These are phyloP conservation scores for Eucalyptus pumila DNA, from an alignment of 345 rosid genomes.

Conservation along the genomic window DNA sequence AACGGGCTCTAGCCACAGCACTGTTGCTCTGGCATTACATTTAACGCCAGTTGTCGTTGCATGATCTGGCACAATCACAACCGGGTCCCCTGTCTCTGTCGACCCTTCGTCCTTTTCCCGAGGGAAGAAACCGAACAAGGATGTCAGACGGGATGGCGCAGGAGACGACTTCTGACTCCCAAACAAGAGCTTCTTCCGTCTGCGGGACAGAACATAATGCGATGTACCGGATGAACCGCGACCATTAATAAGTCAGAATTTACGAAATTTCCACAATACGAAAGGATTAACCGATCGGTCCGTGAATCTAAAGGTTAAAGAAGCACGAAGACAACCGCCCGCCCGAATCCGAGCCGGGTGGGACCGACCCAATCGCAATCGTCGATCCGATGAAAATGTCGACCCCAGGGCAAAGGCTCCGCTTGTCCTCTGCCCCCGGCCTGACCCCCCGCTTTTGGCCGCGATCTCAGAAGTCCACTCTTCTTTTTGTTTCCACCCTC, in stretches of 20 bases:
- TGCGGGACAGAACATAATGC: not conserved
- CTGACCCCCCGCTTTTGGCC: constrained; percentile 10
- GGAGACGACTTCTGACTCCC: not conserved
- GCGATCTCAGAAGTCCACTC: constrained; percentile 39
- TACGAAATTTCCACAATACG: too few species aligned
- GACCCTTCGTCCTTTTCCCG: not conserved
- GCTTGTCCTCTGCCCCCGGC: constrained; percentile 16
- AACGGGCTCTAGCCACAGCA: not conserved
- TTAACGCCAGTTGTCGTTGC: not conserved
- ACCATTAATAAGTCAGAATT: too few species aligned
- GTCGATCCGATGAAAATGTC: too few species aligned
- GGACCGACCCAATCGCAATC: not conserved
- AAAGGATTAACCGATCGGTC: not conserved
- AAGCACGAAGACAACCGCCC: not conserved
- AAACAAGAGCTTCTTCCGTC: not conserved
- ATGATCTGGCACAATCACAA: not conserved
- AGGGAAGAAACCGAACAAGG: not conserved
- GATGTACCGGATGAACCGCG: not conserved
- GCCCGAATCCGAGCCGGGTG: not conserved
- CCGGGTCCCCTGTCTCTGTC: not conserved
- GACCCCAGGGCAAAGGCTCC: constrained; percentile 23
- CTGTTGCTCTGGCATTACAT: not conserved
- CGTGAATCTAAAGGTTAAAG: not conserved
- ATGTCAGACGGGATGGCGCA: not conserved
- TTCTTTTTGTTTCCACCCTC: constrained; percentile 8